These are phyloP conservation scores for Blastobotrys buckinghamii DNA, from an alignment of 1,139 yeast species.

Conservation along the genomic window DNA sequence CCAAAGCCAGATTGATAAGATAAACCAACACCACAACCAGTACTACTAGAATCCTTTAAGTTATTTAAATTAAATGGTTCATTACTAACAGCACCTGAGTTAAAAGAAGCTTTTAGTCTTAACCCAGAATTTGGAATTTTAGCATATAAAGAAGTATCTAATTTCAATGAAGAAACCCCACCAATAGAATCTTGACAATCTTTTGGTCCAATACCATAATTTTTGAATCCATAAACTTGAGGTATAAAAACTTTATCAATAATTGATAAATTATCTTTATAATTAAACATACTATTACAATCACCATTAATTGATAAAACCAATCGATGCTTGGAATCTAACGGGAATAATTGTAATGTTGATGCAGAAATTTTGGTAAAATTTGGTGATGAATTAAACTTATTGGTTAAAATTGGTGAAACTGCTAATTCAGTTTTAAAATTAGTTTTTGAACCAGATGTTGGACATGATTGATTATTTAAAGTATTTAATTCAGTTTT, in stretches of 20 bases:
- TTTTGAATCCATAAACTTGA: constrained; percentile 66
- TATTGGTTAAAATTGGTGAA: no score
- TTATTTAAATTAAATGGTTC: constrained; percentile 7
- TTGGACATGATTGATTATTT: constrained; percentile 15
- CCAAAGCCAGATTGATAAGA: constrained; percentile 84
- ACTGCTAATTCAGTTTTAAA: no score
- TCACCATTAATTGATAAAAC: no score
- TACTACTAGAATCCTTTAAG: constrained; percentile 26
- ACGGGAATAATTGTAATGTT: no score
- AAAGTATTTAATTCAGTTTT: not conserved
- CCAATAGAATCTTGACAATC: constrained; percentile 55
- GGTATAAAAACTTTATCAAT: constrained; percentile 49
- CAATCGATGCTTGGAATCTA: no score
- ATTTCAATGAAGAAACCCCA: not conserved
- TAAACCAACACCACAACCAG: constrained; percentile 48
- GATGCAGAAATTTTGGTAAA: no score
- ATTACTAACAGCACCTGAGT: constrained; percentile 44
- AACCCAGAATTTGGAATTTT: constrained; percentile 70
- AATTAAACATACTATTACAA: no score
- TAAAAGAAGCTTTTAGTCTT: constrained; percentile 66
- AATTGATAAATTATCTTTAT: constrained; percentile 14
- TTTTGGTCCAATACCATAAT: constrained; percentile 85
- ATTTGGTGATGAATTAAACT: no score
- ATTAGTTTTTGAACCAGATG: no score
- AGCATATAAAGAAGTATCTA: constrained; percentile 34